Percentiles rank a stretch among this genome's conserved stretches.
Evolutionary conservation across 2,329 filamentous ascomycete species (phyloP).

Genomic region (Calonectria pteridis): DNA sequence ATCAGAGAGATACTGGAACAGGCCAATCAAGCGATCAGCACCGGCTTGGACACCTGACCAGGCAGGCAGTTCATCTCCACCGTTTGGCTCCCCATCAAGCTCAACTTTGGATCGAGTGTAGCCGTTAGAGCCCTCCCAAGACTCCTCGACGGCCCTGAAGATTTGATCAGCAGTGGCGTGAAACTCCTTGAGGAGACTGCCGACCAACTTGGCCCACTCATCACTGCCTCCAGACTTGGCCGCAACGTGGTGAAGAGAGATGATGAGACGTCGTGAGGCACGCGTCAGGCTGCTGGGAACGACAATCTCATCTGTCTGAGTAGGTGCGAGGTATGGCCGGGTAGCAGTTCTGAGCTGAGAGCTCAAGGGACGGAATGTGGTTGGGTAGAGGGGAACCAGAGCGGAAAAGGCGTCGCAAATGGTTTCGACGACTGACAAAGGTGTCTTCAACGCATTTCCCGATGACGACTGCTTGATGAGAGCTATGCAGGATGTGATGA

Average conservation of each 20-base stretch:
- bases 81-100: slow-evolving; percentile 60
- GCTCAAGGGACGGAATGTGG: slow-evolving; percentile 83
- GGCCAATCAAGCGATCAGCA: slow-evolving; percentile 73
- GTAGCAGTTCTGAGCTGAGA: slow-evolving; percentile 75
- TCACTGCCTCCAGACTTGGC: slow-evolving; percentile 82
- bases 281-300: slow-evolving; percentile 66
- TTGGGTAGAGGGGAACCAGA: slow-evolving; percentile 83
- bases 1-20: slow-evolving; percentile 74
- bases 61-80: slow-evolving; percentile 69
- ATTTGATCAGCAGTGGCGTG: slow-evolving; percentile 82
- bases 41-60: slow-evolving; percentile 86
- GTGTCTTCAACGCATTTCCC: slow-evolving; percentile 46
- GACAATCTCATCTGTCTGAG: slow-evolving; percentile 62
- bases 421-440: slow-evolving; percentile 69
- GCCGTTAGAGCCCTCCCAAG: slow-evolving; percentile 78
- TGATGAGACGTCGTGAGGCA: slow-evolving; percentile 73
- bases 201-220: slow-evolving; percentile 81
- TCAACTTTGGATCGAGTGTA: slow-evolving; percentile 58
- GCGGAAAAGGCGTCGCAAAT: slow-evolving; percentile 79
- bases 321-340: slow-evolving; percentile 73
- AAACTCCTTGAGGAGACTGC: slow-evolving; percentile 70
- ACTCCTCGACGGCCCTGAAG: slow-evolving; percentile 83
- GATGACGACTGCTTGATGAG: slow-evolving; percentile 64
- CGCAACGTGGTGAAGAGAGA: slow-evolving; percentile 82
- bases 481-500: slow-evolving; percentile 79